Evolutionary conservation across 352 stramenopile species (phyloP), one percentile per base, ranked within the genome.

Genomic region (Globisporangium polare): DNA sequence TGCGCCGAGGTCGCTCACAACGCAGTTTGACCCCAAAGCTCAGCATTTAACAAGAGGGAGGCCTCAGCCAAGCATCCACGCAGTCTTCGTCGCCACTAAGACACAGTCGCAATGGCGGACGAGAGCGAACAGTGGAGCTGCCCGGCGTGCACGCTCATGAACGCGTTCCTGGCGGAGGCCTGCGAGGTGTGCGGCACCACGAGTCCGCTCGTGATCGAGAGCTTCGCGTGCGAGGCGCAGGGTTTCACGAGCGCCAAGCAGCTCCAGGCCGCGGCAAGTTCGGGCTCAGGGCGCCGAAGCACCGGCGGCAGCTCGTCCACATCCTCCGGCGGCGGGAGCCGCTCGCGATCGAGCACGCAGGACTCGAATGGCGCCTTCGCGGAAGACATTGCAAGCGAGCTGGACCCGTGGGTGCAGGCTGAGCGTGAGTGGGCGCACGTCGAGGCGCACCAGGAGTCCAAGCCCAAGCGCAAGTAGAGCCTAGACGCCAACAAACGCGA

Each of bases 371-470:
- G 67, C 68, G 53, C 52, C 59, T 49, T 85, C 68, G 61, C 60
- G 22, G 68, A 72, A 12, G 67, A 75, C 26, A 65, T 69, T 6
- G 71, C 68, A 5, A 69, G 69, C 6, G 75, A 79, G 31, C 50
- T 75, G 17, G 79, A 91, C 43, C 82, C 79, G 29, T 91, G 82
- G 82, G 64, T 69, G 0, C 72, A 87, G 69, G 82, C 82, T 8
- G 82, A 91, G 59, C 74, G 76, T 35, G 82, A 91, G 51, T 91
- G 82, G 82, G 82, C 82, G 0, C 54, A 77, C 43, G 68, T 91
- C 3, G 82, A 91, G 59, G 75, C 79, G 12, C 68, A 70, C 29
- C 80, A 89, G 60, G 76, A 89, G 15, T 22, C 43, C 22, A 37
- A 31, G 8, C 20, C 52, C 15, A 58, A 58, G 33, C 52, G 52